Conservation (phyloP, 2,329 filamentous ascomycete genomes). For the Penicillium rolfsii region DNA sequence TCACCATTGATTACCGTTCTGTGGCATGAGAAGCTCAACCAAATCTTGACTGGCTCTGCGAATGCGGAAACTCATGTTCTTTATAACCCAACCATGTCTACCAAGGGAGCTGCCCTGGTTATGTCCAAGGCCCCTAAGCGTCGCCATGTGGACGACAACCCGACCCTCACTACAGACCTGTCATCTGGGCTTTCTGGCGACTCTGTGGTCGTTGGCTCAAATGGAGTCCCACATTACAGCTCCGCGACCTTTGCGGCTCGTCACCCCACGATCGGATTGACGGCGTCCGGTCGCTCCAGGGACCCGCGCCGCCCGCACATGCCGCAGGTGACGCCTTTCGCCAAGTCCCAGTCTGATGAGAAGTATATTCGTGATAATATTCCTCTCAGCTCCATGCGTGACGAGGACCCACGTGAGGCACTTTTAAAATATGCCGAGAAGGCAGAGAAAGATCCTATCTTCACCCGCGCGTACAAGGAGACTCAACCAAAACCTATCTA, state of each 20-base stretch:
- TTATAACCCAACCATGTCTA: conserved; percentile 84
- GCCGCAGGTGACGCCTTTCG: conserved; percentile 83
- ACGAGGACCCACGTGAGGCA: conserved; percentile 94
- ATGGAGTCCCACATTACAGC: conserved; percentile 74
- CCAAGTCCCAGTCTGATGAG: conserved; percentile 86
- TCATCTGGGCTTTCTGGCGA: conserved; percentile 81
- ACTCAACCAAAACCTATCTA: conserved; percentile 94
- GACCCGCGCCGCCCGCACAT: conserved; percentile 86
- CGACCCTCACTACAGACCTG: conserved; percentile 81
- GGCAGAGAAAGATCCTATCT: conserved; percentile 88
- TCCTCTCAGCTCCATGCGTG: conserved; percentile 86
- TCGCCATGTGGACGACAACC: conserved; percentile 92
- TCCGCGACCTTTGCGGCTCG: conserved; percentile 64
- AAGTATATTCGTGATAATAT: conserved; percentile 87
- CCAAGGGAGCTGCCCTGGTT: conserved; percentile 79
- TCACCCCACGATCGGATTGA: conserved; percentile 73
- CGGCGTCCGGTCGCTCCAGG: conserved; percentile 72
- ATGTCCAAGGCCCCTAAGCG: conserved; percentile 94
- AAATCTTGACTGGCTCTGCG: conserved; percentile 91
- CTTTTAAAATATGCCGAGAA: conserved; percentile 93
- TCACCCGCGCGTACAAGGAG: conserved; percentile 89
- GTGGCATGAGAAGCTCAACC: conserved; percentile 95
- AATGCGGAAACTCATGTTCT: conserved; percentile 88
- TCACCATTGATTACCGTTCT: conserved; percentile 80
- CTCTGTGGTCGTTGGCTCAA: conserved; percentile 71